Evolutionary conservation across 2,329 filamentous ascomycete species (phyloP).

Genomic region (Fusarium pseudocircinatum): DNA sequence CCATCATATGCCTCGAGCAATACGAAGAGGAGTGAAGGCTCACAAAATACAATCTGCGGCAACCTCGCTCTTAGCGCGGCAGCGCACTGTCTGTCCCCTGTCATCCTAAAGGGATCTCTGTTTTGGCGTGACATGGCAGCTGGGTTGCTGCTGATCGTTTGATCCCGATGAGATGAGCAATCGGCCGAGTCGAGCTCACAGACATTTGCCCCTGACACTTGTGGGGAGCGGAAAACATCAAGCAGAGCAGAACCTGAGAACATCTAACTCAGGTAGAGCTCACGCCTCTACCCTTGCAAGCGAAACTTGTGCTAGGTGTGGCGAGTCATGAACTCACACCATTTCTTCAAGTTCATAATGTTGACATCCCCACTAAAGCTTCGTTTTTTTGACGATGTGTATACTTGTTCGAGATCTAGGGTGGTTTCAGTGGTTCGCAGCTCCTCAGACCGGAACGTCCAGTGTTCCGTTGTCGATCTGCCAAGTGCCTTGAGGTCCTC

Average conservation of each 20-base stretch:
- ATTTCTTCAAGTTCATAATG: neutral
- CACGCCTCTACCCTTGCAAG: constrained; percentile 19
- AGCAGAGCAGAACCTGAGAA: neutral
- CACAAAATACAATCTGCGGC: neutral
- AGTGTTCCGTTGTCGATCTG: constrained; percentile 1
- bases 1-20: constrained; percentile 1
- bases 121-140: constrained; percentile 1
- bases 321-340: constrained; percentile 31
- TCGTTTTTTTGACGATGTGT: constrained; percentile 13
- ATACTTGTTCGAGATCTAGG: constrained; percentile 4
- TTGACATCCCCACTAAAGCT: constrained; percentile 4
- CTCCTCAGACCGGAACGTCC: neutral
- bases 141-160: neutral
- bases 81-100: neutral
- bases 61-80: constrained; percentile 16
- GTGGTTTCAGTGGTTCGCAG: constrained; percentile 3
- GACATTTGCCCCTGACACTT: constrained; percentile 7
- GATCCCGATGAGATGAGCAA: constrained; percentile 20
- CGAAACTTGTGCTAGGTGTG: neutral
- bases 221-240: constrained; percentile 16
- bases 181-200: constrained; percentile 29
- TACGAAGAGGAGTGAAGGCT: neutral
- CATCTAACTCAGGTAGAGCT: neutral
- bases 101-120: neutral
- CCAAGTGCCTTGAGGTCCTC: neutral